Conservation (phyloP, 345 rosid species). For the Ceriops decandra region DNA sequence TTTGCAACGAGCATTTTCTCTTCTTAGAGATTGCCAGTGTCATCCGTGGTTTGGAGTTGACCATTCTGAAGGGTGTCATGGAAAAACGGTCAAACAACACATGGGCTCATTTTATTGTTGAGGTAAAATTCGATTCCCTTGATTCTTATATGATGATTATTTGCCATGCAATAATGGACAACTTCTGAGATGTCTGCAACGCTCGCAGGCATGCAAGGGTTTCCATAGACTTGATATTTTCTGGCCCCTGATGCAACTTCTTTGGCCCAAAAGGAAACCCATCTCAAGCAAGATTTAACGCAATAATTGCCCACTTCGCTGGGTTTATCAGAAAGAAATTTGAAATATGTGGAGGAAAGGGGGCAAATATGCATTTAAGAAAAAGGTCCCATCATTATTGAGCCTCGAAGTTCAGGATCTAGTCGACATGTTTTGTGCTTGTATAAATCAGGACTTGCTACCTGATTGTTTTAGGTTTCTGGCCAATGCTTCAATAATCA, state of each 20-base stretch:
- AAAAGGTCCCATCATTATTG: too few relatives aligned
- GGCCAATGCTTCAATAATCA: too few relatives aligned
- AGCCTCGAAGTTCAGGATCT: too few relatives aligned
- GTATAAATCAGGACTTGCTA: too few relatives aligned
- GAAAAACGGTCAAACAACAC: conserved; percentile 33
- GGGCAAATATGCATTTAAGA: background rate
- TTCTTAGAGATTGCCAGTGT: conserved; percentile 58
- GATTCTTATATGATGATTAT: background rate
- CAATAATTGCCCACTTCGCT: background rate
- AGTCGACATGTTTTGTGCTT: too few relatives aligned
- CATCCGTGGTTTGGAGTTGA: conserved; percentile 39
- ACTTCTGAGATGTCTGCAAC: conserved; percentile 4
- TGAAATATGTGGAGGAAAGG: too few relatives aligned
- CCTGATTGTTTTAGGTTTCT: too few relatives aligned
- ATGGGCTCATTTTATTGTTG: conserved; percentile 66
- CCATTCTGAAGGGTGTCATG: conserved; percentile 48
- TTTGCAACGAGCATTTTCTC: conserved; percentile 47
- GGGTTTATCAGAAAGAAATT: background rate
- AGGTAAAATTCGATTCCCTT: conserved; percentile 32
- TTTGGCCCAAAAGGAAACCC: conserved; percentile 36
- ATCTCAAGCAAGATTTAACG: conserved; percentile 28
- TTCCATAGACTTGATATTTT: conserved; percentile 63
- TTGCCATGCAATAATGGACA: background rate
- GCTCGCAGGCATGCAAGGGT: conserved; percentile 44
- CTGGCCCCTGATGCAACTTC: conserved; percentile 69